Evolutionary conservation across 352 stramenopile species (phyloP), one percentile per base, ranked within the genome.

Genomic region (Pythium rhizo-oryzae): DNA sequence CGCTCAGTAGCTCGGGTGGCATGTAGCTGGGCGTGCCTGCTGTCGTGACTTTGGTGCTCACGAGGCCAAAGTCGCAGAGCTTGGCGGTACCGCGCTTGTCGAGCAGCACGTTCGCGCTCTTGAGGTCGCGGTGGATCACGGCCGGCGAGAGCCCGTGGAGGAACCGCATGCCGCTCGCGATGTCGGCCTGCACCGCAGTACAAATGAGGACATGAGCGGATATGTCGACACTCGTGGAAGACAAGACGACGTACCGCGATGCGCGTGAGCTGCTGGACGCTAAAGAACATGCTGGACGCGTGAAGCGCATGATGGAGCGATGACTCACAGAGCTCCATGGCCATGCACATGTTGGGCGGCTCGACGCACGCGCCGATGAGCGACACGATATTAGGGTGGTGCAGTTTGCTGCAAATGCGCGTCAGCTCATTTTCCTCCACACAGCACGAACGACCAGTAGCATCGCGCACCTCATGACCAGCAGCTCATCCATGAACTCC

Each of bases 401-500:
- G 82, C 15, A 94, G 59, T 57, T 87, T 88, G 62, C 82, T 86
- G 28, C 44, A 54, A 47, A n/a, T n/a, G n/a, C 2, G 18, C 41
- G 41, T 47, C 41, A 47, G 41, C 18, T 13, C 41, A 47, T 19
- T 19, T 1, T 19, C 18, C 2, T 18, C 24, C 11, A 25, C 28
- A n/a, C 11, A 51, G 51, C 19, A 28, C 19, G 25, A 51, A 6
- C 0, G 49, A 7, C 49, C 11, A 13, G 21, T 50, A 23, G 51
- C n/a, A 11, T 1, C 25, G 69, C 58, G n/a, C 33, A 93, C 79
- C 82, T 94, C 82, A 97, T 96, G 6, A 97, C 87, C 9, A 96
- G 79, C n/a, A 98, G 71, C 70, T 98, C 93, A 65, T 98, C 91
- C 89, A 98, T 92, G 65, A 96, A 98, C 65, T 98, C 93, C 56